phyloP scores from a whole-genome alignment of 2,329 filamentous ascomycete genomes.

The Fusarium fracticaudum region DNA sequence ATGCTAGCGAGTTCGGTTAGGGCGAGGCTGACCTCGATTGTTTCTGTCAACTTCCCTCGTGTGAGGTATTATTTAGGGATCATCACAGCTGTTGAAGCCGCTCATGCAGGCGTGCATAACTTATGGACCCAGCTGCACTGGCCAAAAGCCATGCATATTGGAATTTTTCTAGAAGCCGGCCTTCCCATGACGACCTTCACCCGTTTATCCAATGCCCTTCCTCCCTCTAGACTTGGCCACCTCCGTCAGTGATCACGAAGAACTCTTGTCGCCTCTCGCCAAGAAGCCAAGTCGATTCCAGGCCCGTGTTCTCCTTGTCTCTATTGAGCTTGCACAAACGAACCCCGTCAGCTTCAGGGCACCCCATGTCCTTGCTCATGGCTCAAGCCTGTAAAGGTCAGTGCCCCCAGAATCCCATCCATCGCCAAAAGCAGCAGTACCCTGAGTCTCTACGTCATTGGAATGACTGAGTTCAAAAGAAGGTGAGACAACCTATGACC shows the following conservation, averaged over 20 bases:
- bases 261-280: slow-evolving; percentile 28
- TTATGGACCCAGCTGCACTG: slow-evolving; percentile 21
- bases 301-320: slow-evolving; percentile 28
- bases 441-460: slow-evolving; percentile 39
- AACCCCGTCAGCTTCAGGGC: slow-evolving; percentile 31
- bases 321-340: slow-evolving; percentile 8
- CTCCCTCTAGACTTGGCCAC: slow-evolving; percentile 19
- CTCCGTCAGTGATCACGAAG: slow-evolving; percentile 29
- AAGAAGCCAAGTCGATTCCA: slow-evolving; percentile 30
- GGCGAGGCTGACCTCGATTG: background rate
- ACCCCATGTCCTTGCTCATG: slow-evolving; percentile 21
- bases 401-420: slow-evolving; percentile 29
- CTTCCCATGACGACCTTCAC: slow-evolving; percentile 25
- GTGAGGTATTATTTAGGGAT: slow-evolving; percentile 22
- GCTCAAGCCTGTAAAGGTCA: background rate
- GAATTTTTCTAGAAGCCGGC: slow-evolving; percentile 43
- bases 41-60: slow-evolving; percentile 18
- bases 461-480: slow-evolving; percentile 23
- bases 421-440: slow-evolving; percentile 22
- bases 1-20: background rate
- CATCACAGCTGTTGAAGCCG: slow-evolving; percentile 19
- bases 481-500: slow-evolving; percentile 34
- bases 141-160: slow-evolving; percentile 25
- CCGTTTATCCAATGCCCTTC: slow-evolving; percentile 7
- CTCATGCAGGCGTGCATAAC: slow-evolving; percentile 28